Percentiles rank a stretch among this genome's conserved stretches.
Evolutionary conservation across 2,329 filamentous ascomycete genomes (phyloP).

Genomic region (Diaporthe australafricana): DNA sequence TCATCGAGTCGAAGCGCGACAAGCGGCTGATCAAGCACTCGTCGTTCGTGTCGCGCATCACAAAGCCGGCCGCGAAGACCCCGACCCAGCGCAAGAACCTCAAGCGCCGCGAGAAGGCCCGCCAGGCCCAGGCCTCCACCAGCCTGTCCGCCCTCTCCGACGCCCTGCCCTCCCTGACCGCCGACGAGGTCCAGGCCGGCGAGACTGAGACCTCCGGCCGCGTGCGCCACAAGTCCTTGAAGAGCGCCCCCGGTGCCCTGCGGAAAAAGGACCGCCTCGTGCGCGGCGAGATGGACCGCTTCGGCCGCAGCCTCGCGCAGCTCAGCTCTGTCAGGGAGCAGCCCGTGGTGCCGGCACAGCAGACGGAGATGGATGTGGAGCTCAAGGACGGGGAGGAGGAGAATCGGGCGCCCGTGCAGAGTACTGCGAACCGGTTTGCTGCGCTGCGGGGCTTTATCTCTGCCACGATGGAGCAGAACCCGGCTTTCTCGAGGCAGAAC

Average conservation of each 20-base stretch:
- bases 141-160: conserved; percentile 82
- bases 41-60: conserved; percentile 80
- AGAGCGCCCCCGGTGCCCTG: conserved; percentile 80
- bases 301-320: conserved; percentile 84
- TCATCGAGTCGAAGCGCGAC: conserved; percentile 82
- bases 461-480: conserved; percentile 88
- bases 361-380: conserved; percentile 32
- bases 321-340: conserved; percentile 60
- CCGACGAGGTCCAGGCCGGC: conserved; percentile 59
- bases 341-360: conserved; percentile 30
- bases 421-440: conserved; percentile 75
- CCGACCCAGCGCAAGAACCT: conserved; percentile 53
- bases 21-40: conserved; percentile 87
- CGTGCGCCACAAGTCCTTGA: conserved; percentile 80
- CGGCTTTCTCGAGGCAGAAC: conserved; percentile 68
- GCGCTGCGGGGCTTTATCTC: conserved; percentile 87
- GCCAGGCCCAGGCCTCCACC: conserved; percentile 71
- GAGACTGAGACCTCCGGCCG: conserved; percentile 57
- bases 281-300: conserved; percentile 83
- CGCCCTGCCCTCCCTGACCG: conserved; percentile 76
- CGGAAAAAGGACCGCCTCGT: conserved; percentile 87
- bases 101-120: conserved; percentile 56
- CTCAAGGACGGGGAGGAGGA: conserved; percentile 37
- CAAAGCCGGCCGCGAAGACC: conserved; percentile 61
- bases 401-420: conserved; percentile 39